Evolutionary conservation across 2,329 filamentous ascomycete genomes (phyloP), one percentile per base, ranked within the genome.

Genomic region (Aspergillus udagawae): DNA sequence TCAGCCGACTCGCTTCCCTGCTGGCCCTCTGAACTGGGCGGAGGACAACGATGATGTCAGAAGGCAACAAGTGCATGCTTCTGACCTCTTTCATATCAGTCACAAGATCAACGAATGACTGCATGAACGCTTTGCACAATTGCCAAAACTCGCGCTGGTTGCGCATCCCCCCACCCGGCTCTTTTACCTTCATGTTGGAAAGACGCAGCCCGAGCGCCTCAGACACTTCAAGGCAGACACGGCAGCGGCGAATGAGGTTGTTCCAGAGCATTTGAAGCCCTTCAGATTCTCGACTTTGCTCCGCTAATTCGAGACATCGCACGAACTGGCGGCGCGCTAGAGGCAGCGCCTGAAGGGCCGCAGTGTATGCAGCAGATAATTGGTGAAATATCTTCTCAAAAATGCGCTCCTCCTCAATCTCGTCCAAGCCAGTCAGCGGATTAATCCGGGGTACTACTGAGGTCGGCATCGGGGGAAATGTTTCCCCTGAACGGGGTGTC

Each of bases 331-430:
- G 80, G 59, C 86, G 85, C 60, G 91, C 86, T 55, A 79, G 79
- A 0, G 91, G 91, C 27, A 96, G 77, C 1, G 86, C 86, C 45
- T 85, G 84, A 63, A 90, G 82, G 28, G 91, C 87, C 51, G 90
- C 79, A 51, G 92, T 89, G 21, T 89, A 87, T 0, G 91, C 89
- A 54, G 82, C 83, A 49, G 87, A 86, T 25, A 96, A 79, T 49
- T 89, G 88, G 35, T 91, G 70, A 75, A 90, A 96, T 23, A 97
- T 91, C 60, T 81, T 85, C 61, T 96, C 92, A 63, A 96, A 96
- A 28, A 87, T 83, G 17, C 84, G 82, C 65, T 96, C 91, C 61
- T 96, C 91, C 62, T 91, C 89, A 2, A 83, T 83, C 56, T 84
- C 82, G 49, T 84, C 82, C 51, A 87, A 84, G 52, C 91, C 89